Evolutionary conservation across 768 basidiomycete genomes (phyloP), one percentile per base, ranked within the genome.

Genomic region (Dentipellis fragilis): DNA sequence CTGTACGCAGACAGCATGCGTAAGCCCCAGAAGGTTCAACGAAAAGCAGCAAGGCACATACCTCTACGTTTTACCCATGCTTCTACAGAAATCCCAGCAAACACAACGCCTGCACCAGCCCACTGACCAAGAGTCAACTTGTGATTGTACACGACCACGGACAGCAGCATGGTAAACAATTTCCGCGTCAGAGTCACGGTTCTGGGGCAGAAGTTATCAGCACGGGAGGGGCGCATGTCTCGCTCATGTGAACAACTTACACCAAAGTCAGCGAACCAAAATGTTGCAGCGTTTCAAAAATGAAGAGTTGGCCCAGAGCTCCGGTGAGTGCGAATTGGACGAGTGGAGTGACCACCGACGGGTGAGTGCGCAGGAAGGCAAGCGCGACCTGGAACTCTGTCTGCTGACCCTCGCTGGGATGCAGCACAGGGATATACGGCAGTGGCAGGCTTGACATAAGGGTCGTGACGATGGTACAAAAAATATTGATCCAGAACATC

Each of bases 401-500:
- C 53, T 73, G 68, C 10, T 80, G 76, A 46, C 76, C 76, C 4
- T 73, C 68, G 12, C 81, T 78, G 1, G 89, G 89, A 64, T 89
- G 86, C 48, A 90, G 75, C 40, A 93, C 83, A 16, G 93, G 87
- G 54, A 93, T 89, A 62, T 84, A 79, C 1, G 85, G 92, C 29
- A 92, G 75, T 3, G 85, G 91, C 49, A 91, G 76, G 7, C 87
- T 66, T 23, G 85, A 79, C 23, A 96, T 82, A 10, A 83, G 66
- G 1, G 79, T 73, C 19, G 89, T 85, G 55, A 91, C 67, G 38
- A 85, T 58, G 3, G 93, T 89, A 71, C 87, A 86, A 73, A 94
- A 86, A 23, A 88, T 62, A 67, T 93, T 95, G 71, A 99, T 95
- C 83, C 84, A 95, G 68, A 98, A 85, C 96, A 99, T 98, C 94